Evolutionary conservation across 768 basidiomycete genomes (phyloP), one percentile per base, ranked within the genome.

Genomic region (Agaricus sinodeliciosus): DNA sequence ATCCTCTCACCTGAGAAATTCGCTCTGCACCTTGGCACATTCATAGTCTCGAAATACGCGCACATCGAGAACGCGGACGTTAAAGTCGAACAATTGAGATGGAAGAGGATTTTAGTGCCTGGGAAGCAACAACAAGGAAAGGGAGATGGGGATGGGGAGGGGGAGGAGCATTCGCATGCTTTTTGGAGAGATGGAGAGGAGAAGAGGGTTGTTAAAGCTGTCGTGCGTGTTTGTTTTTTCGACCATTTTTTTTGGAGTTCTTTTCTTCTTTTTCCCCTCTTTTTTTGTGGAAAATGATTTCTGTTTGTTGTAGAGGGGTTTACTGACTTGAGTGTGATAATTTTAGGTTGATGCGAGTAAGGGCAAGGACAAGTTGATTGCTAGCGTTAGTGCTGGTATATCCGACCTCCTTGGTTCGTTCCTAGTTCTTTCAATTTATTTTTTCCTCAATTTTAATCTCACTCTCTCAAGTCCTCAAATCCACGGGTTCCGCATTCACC

Each of bases 381-480:
- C 79, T 4, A 79, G 65, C 9, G 79, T 93, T 9, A 76, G 77
- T 0, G 73, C 81, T 11, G 93, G 93, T 0, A 68, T 94, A 34
- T 70, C 74, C n/a, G 94, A 91, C 66, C 74, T 96, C 25, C 73
- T 94, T 16, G 86, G 91, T 92, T 60, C 41, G 40, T n/a, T 19
- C 8, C 37, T 46, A n/a, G n/a, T n/a, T n/a, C n/a, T n/a, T n/a
- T n/a, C n/a, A n/a, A n/a, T n/a, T n/a, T n/a, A n/a, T n/a, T n/a
- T n/a, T n/a, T n/a, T n/a, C n/a, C n/a, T n/a, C n/a, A n/a, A n/a
- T n/a, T n/a, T n/a, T n/a, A n/a, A n/a, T n/a, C n/a, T n/a, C n/a
- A n/a, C n/a, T n/a, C n/a, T n/a, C n/a, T n/a, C n/a, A n/a, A 90
- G 94, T 96, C 12, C 80, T 97, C 61, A 98, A 98, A 70, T 82